These are phyloP conservation scores for Albifimbria verrucaria DNA, from an alignment of 2,329 filamentous ascomycete species.

Conservation along the genomic window DNA sequence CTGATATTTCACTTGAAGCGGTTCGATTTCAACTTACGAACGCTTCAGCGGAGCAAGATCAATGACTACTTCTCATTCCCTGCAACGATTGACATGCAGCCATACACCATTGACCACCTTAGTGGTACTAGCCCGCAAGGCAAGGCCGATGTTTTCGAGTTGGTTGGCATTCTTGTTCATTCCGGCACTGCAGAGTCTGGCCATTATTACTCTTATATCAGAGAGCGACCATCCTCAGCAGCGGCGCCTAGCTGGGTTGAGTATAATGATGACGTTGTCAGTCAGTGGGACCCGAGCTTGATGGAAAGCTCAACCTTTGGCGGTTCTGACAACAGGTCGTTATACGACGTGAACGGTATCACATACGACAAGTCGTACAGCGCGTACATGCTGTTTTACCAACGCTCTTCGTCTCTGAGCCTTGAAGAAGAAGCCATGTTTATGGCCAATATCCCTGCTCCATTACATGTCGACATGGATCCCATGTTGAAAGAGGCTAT, in stretches of 20 bases:
- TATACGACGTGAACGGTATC: constrained; percentile 42
- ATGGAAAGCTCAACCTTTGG: constrained; percentile 80
- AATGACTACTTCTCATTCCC: constrained; percentile 95
- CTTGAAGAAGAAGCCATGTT: constrained; percentile 45
- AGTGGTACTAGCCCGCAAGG: constrained; percentile 55
- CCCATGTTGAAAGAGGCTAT: constrained; percentile 56
- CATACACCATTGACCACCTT: constrained; percentile 84
- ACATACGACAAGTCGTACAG: constrained; percentile 71
- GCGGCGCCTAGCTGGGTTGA: constrained; percentile 69
- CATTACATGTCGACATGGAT: constrained; percentile 43
- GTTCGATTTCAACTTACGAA: constrained; percentile 76
- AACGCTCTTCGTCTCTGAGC: constrained; percentile 67
- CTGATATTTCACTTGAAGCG: constrained; percentile 93
- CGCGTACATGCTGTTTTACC: constrained; percentile 98
- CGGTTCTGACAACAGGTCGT: constrained; percentile 55
- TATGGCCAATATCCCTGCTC: constrained; percentile 23
- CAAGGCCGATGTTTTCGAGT: constrained; percentile 76
- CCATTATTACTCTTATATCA: constrained; percentile 95
- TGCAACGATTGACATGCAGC: constrained; percentile 75
- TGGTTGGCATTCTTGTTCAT: constrained; percentile 94
- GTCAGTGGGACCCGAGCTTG: constrained; percentile 66
- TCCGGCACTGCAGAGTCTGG: constrained; percentile 89
- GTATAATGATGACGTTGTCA: constrained; percentile 89
- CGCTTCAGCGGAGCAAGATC: constrained; percentile 82
- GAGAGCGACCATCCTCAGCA: constrained; percentile 63